Percentiles rank a stretch among this genome's conserved stretches.
Evolutionary conservation across 768 basidiomycete genomes (phyloP).

Genomic region (Coprinopsis strossmayeri): DNA sequence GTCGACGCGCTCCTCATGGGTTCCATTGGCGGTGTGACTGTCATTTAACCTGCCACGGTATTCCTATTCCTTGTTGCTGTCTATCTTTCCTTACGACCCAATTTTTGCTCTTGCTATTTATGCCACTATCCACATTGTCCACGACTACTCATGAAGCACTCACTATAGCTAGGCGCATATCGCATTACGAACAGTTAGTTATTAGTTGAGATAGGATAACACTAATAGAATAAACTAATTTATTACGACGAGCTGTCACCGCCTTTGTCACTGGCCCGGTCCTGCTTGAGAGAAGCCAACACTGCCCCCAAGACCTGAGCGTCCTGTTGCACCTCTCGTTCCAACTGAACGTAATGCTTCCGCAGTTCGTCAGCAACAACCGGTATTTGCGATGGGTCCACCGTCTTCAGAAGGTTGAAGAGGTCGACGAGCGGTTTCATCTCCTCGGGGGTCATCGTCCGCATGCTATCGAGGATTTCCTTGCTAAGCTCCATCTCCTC

Average conservation of each 20-base stretch:
- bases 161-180: no score
- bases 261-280: not conserved
- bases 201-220: no score
- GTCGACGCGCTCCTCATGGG: constrained; percentile 68
- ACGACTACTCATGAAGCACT: no score
- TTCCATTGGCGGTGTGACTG: constrained; percentile 57
- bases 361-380: constrained; percentile 1
- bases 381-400: not conserved
- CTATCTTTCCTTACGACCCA: not conserved
- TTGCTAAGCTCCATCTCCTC: not conserved
- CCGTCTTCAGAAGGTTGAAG: not conserved
- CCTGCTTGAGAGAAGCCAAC: not conserved
- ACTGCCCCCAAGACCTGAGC: constrained; percentile 2
- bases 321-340: constrained; percentile 9
- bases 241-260: not conserved
- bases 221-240: no score
- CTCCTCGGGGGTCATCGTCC: constrained; percentile 2
- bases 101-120: not conserved
- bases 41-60: no score
- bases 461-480: not conserved
- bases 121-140: no score
- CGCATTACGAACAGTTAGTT: no score
- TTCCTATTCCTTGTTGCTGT: not conserved
- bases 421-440: constrained; percentile 7
- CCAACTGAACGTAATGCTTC: constrained; percentile 2